Evolutionary conservation across 805 yeast species (phyloP).

Genomic region (Ogataea polymorpha): DNA sequence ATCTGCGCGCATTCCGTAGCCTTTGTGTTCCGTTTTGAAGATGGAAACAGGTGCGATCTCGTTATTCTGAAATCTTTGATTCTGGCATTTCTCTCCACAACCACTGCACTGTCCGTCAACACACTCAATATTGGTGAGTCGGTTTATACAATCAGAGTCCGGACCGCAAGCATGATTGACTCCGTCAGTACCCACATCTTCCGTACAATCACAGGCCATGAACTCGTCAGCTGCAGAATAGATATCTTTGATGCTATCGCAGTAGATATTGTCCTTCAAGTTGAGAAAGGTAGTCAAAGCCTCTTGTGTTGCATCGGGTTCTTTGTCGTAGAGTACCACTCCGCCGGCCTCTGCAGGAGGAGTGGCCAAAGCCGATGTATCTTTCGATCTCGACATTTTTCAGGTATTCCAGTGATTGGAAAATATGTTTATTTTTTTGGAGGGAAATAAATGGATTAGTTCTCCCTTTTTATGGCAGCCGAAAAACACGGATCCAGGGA

Average conservation of each 20-base stretch:
- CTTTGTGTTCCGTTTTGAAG: constrained; percentile 80
- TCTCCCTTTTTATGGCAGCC: constrained; percentile 1
- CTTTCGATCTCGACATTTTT: constrained; percentile 3
- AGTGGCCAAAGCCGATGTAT: constrained; percentile 18
- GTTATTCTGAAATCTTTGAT: constrained; percentile 81
- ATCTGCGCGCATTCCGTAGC: constrained; percentile 83
- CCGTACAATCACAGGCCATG: constrained; percentile 89
- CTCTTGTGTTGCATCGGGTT: constrained; percentile 62
- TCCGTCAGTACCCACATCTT: constrained; percentile 39
- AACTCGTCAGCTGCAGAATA: constrained; percentile 66
- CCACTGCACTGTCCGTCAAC: constrained; percentile 54
- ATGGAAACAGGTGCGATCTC: constrained; percentile 77
- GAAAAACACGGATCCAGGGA: too few species aligned
- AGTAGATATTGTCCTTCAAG: constrained; percentile 60
- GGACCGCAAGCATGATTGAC: constrained; percentile 74
- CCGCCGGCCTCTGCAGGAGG: constrained; percentile 17
- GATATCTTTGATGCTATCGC: constrained; percentile 58
- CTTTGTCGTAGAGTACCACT: constrained; percentile 34
- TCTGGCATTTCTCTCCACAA: constrained; percentile 79
- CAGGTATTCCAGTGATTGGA: neutral
- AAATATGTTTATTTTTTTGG: constrained; percentile 1
- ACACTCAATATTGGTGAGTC: constrained; percentile 92
- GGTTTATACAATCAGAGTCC: constrained; percentile 84
- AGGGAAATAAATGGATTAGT: constrained; percentile 3
- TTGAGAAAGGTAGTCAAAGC: constrained; percentile 58